Base-by-base conservation (phyloP, 805 yeast genomes). In the Grigorovia yakushimaensis region DNA sequence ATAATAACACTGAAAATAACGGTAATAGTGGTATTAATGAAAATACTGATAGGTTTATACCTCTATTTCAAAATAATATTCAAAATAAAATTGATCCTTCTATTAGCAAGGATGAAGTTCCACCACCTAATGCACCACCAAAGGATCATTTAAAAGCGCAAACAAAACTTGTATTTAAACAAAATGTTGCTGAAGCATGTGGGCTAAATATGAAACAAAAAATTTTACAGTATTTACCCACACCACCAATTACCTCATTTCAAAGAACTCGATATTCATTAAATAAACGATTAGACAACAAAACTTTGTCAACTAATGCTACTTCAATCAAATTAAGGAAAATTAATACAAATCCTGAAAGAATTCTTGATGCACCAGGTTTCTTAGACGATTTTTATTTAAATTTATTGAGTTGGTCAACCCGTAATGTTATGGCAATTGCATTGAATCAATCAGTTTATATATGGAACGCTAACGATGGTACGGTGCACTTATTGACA, bases 341-440 rank as follows among this genome's bases (percentile, higher is more conserved):
- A 55, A 74, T 93, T 42, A 87, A 94, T 22, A 79, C 87, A 0
- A 85, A 87, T 33, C 98, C 98, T 1, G 96, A 87, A 54, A 76
- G 95, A 52, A 95, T 93, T 1, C 72, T 93, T 39, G 98, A 93
- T 67, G 98, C 98, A 0, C 98, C 98, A 0, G 96, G 96, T 0
- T 74, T 89, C 49, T 75, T 83, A 20, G 96, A 93, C 65, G 98
- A 93, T 68, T 93, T 88, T 64, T 93, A 91, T 63, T 73, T 88
- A 46, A 88, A 88, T 60, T 71, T 91, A 39, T 65, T 93, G 46
- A 79, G 88, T 51, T 93, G 98, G 98, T 88, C 96, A 7, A 69
- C 71, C 53, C 78, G 81, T 27, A 88, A 91, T 63, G 71, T 82
- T 41, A 71, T 93, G 30, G 97, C 96, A 1, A 84, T 93, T 59